Conservation (phyloP, 768 basidiomycete species). For the Macrocybe gigantea region DNA sequence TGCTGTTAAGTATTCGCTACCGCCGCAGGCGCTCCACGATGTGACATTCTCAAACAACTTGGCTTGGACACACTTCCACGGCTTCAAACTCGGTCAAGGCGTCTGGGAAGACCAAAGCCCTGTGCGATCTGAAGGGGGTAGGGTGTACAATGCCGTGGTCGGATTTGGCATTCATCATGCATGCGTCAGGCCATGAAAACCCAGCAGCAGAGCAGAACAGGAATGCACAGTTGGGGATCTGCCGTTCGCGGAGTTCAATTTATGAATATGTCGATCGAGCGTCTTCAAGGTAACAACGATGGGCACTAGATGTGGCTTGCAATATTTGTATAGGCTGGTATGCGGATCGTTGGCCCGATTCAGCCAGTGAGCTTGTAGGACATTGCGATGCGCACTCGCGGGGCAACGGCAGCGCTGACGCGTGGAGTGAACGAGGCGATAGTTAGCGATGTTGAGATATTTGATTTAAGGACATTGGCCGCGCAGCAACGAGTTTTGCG, state of each 20-base stretch:
- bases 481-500: neutral
- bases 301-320: slow-evolving; percentile 4
- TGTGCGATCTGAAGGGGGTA: slow-evolving; percentile 9
- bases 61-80: slow-evolving; percentile 12
- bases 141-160: slow-evolving; percentile 12
- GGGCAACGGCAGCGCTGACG: neutral
- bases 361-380: neutral
- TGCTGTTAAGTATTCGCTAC: no score
- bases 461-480: slow-evolving; percentile 2
- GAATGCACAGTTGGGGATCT: slow-evolving; percentile 3
- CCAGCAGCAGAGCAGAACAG: no score
- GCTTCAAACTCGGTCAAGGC: slow-evolving; percentile 15
- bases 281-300: slow-evolving; percentile 4
- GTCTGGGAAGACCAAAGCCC: slow-evolving; percentile 8
- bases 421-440: neutral
- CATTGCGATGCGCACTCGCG: neutral
- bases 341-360: neutral
- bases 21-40: slow-evolving; percentile 3
- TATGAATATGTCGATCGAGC: neutral
- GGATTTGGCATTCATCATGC: slow-evolving; percentile 14
- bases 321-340: slow-evolving; percentile 2
- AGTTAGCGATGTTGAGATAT: neutral
- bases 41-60: slow-evolving; percentile 9
- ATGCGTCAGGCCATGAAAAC: no score
- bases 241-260: slow-evolving; percentile 1